Evolutionary conservation across 73 alveolate species (phyloP), one percentile per base, ranked within the genome.

Genomic region (Effrenium voratum): DNA sequence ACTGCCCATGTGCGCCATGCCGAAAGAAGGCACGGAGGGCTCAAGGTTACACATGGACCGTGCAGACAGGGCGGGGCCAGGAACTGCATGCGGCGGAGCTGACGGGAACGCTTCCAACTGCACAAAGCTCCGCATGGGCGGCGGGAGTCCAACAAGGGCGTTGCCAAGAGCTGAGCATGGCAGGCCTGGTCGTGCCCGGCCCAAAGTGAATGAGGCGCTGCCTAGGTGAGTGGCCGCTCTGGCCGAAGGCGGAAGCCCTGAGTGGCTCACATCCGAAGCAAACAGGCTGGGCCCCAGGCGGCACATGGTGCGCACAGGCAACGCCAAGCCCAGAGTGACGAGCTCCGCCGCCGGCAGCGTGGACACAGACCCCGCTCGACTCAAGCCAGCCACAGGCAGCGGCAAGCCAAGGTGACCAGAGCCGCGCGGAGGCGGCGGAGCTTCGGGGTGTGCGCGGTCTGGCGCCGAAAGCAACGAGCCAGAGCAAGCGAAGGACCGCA

Each of bases 1-100:
- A 40, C 41, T 45, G 91, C 80, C 98, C 5, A 72, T 30, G 34
- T 91, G 60, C 24, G 91, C 30, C 55, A 73, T 13, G 34, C 98
- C 79, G 32, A 30, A 32, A 1, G 59, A 36, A 76, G 49, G 72
- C 26, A 60, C 5, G 15, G 72, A 28, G 44, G 30, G 50, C 22
- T 36, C 98, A 32, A 36, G 22, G 19, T 26, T 40, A 68, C 26
- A 59, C n/a, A 63, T 10, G 44, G n/a, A 52, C 28, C 12, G 76
- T 13, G n/a, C 52, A 0, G 6, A 41, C 44, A 76, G 30, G 8
- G 45, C 40, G 28, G 66, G 63, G 44, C 40, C 98, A 2, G 38
- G 36, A 32, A 38, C 15, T 0, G 92, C 34, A 40, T 15, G 5
- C 26, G 52, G 81, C 30, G 46, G 22, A 1, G 47, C 70, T 5